These are phyloP conservation scores for Aspergillus versicolor DNA, from an alignment of 2,329 filamentous ascomycete genomes.

Conservation along the genomic window DNA sequence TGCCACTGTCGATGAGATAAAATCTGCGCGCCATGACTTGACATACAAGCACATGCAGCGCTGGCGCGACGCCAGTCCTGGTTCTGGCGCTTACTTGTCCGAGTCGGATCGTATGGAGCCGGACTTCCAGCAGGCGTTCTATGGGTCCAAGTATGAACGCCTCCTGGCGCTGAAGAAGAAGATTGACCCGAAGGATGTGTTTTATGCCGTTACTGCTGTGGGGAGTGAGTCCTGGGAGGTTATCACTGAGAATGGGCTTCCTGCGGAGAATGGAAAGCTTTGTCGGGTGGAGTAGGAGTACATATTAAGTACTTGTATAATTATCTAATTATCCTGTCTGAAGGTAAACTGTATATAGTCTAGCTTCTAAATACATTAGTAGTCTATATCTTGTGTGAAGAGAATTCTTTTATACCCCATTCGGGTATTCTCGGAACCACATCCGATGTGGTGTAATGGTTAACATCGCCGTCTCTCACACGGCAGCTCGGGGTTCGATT, in stretches of 20 bases:
- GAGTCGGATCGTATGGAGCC: slow-evolving; percentile 5
- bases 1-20: slow-evolving; percentile 29
- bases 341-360: no score
- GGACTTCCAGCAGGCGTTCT: slow-evolving; percentile 5
- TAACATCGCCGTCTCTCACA: no score
- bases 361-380: no score
- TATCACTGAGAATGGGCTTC: not conserved
- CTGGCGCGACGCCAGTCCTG: slow-evolving; percentile 23
- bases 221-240: slow-evolving; percentile 10
- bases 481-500: no score
- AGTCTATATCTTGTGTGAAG: no score
- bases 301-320: no score
- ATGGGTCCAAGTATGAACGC: not conserved
- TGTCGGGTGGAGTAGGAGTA: no score
- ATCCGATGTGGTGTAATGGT: no score
- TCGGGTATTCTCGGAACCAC: no score
- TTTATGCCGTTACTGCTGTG: slow-evolving; percentile 8
- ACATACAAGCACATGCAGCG: slow-evolving; percentile 6
- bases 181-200: slow-evolving; percentile 1
- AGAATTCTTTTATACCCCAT: no score
- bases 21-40: slow-evolving; percentile 27
- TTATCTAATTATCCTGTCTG: no score
- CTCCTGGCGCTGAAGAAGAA: not conserved
- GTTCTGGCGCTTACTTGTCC: slow-evolving; percentile 14
- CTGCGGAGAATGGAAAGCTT: not conserved